phyloP scores from a whole-genome alignment of 108 stramenopile species.

The Nannochloropsis gaditana region DNA sequence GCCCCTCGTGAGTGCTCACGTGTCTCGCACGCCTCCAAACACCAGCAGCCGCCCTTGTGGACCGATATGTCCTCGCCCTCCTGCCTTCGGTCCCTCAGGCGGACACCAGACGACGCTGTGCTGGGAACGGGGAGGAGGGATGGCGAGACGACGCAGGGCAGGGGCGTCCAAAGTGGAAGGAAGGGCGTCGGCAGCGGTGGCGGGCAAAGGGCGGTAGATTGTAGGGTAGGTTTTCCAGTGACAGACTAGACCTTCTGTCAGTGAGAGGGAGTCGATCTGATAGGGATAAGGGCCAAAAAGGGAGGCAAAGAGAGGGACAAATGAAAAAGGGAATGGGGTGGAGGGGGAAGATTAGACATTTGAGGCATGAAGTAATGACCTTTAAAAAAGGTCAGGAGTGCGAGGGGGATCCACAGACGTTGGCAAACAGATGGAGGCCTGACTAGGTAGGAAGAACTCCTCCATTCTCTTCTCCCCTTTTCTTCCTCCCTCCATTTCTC shows the following conservation, averaged over 20 bases:
- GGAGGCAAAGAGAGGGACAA: background rate
- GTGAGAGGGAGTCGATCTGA: background rate
- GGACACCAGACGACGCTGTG: background rate
- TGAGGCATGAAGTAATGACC: no score
- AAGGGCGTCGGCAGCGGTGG: background rate
- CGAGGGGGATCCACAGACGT: no score
- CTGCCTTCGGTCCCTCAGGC: background rate
- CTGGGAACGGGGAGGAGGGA: background rate
- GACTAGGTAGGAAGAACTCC: no score
- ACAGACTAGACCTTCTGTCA: background rate
- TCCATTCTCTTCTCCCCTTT: background rate
- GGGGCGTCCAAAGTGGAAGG: background rate
- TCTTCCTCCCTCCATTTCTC: background rate
- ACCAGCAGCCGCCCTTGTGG: background rate
- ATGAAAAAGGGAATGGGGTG: background rate
- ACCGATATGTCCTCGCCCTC: background rate
- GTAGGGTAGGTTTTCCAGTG: background rate
- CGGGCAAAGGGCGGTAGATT: background rate
- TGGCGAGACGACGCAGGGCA: background rate
- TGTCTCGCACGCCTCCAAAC: background rate
- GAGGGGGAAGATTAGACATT: background rate
- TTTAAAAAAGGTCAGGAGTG: no score
- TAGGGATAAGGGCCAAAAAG: background rate
- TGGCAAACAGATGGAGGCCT: no score
- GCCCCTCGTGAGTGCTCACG: background rate